Evolutionary conservation across 2,329 filamentous ascomycete species (phyloP), one percentile per base, ranked within the genome.

Genomic region (Pestalotiopsis fici): DNA sequence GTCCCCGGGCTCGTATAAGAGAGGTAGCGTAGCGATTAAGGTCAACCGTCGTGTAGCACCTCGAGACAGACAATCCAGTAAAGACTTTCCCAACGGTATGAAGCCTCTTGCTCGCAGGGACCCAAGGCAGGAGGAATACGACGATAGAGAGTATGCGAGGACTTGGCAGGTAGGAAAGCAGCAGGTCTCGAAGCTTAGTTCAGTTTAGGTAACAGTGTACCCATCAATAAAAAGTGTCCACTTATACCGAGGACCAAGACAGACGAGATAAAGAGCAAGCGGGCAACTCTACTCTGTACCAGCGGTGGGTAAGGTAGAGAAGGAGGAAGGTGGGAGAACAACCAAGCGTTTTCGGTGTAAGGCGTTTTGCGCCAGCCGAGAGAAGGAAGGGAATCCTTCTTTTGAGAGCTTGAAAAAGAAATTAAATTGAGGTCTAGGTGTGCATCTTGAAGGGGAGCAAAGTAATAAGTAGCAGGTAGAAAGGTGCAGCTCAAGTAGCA

Each of bases 11-110:
- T 50, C 43, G 37, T 61, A 27, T 61, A 31, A 28, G 59, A 37
- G 28, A 37, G 27, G 65, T 69, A 69, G 71, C 31, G 71, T 43
- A 72, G 18, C 43, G 43, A 50, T n/a, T 50, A 50, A 50, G 43
- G 43, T 50, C 43, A 50, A 50, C 43, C 43, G 43, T 50, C n/a
- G 43, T 50, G 43, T 50, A 50, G 43, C 43, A 50, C 43, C 18
- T 50, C 43, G 43, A 50, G 43, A 50, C 43, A 50, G 18, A n/a
- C 43, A 21, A 50, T 15, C 21, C 15, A 35, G 31, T 35, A 35
- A 35, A 35, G 31, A 35, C 21, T 50, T 18, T 50, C 43, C 21
- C 43, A 50, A 50, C 43, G 43, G 43, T 50, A 50, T 50, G 43
- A n/a, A 50, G 43, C 18, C 43, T 50, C n/a, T 18, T 18, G 18